phyloP scores from a whole-genome alignment of 257 asterid genomes.

The Jaltomata sinuosa region DNA sequence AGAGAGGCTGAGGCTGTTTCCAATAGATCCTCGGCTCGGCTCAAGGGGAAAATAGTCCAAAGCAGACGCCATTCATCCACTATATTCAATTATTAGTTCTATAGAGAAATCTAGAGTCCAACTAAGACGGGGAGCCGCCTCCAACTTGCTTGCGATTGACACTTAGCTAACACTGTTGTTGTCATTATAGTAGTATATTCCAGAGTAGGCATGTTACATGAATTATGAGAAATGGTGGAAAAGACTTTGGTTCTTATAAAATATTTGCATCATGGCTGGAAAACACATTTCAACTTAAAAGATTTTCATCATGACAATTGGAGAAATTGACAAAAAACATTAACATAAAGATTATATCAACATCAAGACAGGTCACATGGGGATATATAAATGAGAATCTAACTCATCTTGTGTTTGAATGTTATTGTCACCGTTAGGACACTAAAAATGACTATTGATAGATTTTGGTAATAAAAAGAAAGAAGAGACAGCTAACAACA shows the following conservation, averaged over 20 bases:
- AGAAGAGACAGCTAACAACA: background rate
- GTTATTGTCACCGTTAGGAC: background rate
- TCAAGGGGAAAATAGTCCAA: no score
- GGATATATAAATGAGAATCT: background rate
- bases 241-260: background rate
- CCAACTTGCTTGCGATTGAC: background rate
- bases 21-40: no score
- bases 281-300: background rate
- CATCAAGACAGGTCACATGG: conserved; percentile 42
- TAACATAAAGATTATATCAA: conserved; percentile 6
- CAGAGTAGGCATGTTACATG: background rate
- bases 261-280: background rate
- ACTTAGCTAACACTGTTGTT: background rate
- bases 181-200: background rate
- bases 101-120: background rate
- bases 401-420: background rate
- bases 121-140: background rate
- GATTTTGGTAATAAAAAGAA: background rate
- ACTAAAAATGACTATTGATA: background rate
- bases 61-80: background rate
- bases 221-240: background rate
- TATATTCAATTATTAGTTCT: background rate
- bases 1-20: no score
- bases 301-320: background rate
- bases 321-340: background rate